These are phyloP conservation scores for Daldinia vernicosa DNA, from an alignment of 495 filamentous ascomycete genomes.

Conservation along the genomic window DNA sequence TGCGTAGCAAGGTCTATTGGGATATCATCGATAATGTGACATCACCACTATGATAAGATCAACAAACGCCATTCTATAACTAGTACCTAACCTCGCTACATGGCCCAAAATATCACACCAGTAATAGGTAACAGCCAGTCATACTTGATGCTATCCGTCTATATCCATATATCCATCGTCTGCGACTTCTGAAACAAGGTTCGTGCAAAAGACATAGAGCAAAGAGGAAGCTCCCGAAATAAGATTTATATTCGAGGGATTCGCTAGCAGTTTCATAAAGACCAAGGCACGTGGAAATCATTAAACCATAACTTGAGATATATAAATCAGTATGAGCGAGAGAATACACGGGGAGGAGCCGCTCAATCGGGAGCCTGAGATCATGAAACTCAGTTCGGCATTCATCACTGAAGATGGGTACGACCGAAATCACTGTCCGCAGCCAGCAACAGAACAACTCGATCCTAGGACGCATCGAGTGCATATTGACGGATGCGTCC, in stretches of 20 bases:
- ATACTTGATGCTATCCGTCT: background rate
- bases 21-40: background rate
- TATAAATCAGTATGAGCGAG: background rate
- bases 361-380: conserved; percentile 14
- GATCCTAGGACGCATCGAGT: conserved; percentile 10
- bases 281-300: background rate
- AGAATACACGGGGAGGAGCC: background rate
- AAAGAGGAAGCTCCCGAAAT: background rate
- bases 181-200: background rate
- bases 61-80: background rate
- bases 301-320: background rate
- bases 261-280: background rate
- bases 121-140: background rate
- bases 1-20: background rate
- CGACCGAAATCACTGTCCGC: conserved; percentile 10
- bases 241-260: background rate
- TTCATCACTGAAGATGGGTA: conserved; percentile 22
- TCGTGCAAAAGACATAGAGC: too few species aligned
- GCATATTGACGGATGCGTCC: conserved; percentile 2
- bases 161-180: background rate
- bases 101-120: background rate
- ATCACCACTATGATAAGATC: background rate
- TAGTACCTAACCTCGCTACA: background rate
- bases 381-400: background rate
- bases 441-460: conserved; percentile 4